phyloP scores from a whole-genome alignment of 306 rosid species.

The Neltuma alba region DNA sequence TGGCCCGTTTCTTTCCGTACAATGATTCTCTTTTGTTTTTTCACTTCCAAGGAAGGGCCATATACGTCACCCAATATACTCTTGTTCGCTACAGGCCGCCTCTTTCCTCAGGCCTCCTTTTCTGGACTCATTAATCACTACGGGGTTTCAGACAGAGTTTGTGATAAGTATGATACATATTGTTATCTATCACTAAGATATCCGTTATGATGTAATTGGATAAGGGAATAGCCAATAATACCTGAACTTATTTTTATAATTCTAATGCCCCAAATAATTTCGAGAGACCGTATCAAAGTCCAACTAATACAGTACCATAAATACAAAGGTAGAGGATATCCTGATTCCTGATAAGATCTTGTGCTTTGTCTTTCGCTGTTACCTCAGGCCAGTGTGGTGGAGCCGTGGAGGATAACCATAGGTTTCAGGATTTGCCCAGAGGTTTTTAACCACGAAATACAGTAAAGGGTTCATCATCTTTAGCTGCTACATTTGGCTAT shows the following conservation, averaged over 20 bases:
- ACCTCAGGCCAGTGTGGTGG: slow-evolving; percentile 6
- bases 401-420: slow-evolving; percentile 5
- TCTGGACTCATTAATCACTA: background rate
- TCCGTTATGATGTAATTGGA: background rate
- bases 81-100: slow-evolving; percentile 1
- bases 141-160: background rate
- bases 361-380: slow-evolving; percentile 37
- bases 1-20: slow-evolving; percentile 52
- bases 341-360: slow-evolving; percentile 36
- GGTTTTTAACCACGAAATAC: slow-evolving; percentile 31
- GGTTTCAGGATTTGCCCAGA: slow-evolving; percentile 21
- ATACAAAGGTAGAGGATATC: slow-evolving; percentile 22
- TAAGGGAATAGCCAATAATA: background rate
- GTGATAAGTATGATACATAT: background rate
- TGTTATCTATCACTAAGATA: background rate
- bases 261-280: background rate
- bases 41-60: slow-evolving; percentile 38
- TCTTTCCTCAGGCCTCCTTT: background rate
- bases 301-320: slow-evolving; percentile 21
- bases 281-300: background rate
- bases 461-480: slow-evolving; percentile 37
- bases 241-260: background rate
- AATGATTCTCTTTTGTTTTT: slow-evolving; percentile 46
- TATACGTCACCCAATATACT: slow-evolving; percentile 31
- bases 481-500: slow-evolving; percentile 27